Percentiles rank a stretch among this genome's conserved stretches.
Conservation (phyloP, 2,329 filamentous ascomycete genomes). For the Fusarium penzigii region DNA sequence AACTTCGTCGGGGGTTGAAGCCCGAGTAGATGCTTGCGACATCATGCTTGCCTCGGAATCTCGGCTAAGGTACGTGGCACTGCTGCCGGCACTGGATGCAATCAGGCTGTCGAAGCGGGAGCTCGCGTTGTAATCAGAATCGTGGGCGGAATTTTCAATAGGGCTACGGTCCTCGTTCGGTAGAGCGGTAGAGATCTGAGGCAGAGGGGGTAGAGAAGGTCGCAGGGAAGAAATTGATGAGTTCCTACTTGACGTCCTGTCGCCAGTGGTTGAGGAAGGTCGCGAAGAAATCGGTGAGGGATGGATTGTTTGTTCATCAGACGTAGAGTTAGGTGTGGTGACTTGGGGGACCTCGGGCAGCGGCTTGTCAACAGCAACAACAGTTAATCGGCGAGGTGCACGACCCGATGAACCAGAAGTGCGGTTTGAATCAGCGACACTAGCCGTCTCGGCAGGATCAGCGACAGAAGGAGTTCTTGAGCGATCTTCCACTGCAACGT, state of each 20-base stretch:
- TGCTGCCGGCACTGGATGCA: constrained; percentile 75
- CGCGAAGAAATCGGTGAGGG: constrained; percentile 42
- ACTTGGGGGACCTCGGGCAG: constrained; percentile 65
- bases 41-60: constrained; percentile 79
- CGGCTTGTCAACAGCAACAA: constrained; percentile 63
- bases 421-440: constrained; percentile 41
- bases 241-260: constrained; percentile 42
- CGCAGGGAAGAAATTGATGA: constrained; percentile 51
- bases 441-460: constrained; percentile 39
- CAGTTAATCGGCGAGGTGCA: constrained; percentile 39
- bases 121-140: constrained; percentile 51
- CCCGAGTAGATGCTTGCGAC: constrained; percentile 82
- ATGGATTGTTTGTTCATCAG: constrained; percentile 31
- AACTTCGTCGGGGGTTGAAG: constrained; percentile 77
- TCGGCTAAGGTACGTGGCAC: constrained; percentile 75
- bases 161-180: constrained; percentile 51
- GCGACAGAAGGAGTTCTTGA: constrained; percentile 34
- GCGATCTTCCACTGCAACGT: constrained; percentile 40
- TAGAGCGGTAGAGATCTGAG: constrained; percentile 55
- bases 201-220: constrained; percentile 55
- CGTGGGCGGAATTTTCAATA: constrained; percentile 47
- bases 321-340: constrained; percentile 36
- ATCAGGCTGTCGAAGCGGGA: constrained; percentile 70
- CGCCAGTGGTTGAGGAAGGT: constrained; percentile 44
- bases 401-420: constrained; percentile 39